Percentiles rank a stretch among this genome's conserved stretches.
These are phyloP conservation scores for Colletotrichum euphorbiae DNA, from an alignment of 2,329 filamentous ascomycete genomes.

Conservation along the genomic window DNA sequence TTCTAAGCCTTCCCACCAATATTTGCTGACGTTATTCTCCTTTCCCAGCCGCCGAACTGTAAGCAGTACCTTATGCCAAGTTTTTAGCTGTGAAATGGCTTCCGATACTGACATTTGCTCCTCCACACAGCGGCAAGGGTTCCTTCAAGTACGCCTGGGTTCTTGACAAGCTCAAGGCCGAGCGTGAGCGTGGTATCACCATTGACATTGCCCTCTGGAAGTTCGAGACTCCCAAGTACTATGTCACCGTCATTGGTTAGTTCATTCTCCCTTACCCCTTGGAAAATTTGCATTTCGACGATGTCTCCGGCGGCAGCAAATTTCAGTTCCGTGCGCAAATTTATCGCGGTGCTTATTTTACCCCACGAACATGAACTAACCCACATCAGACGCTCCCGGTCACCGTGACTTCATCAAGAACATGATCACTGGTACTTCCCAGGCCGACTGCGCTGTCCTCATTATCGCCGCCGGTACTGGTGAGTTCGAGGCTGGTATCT, in stretches of 20 bases:
- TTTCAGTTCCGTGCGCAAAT: background rate
- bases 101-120: too few species aligned
- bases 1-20: background rate
- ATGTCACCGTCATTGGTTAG: slow-evolving; percentile 96
- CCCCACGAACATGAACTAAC: slow-evolving; percentile 3
- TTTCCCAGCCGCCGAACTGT: too few species aligned
- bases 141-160: slow-evolving; percentile 99
- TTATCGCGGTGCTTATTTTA: too few species aligned
- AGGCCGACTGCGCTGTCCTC: slow-evolving; percentile 99
- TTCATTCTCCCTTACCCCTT: slow-evolving; percentile 39
- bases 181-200: slow-evolving; percentile 99
- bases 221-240: slow-evolving; percentile 99
- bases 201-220: slow-evolving; percentile 99
- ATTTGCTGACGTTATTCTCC: background rate
- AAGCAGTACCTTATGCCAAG: too few species aligned
- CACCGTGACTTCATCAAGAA: slow-evolving; percentile 99
- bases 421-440: slow-evolving; percentile 99
- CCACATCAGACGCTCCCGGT: slow-evolving; percentile 84
- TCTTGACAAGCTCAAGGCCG: slow-evolving; percentile 99
- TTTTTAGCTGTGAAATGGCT: too few species aligned
- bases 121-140: slow-evolving; percentile 85
- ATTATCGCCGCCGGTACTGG: slow-evolving; percentile 99
- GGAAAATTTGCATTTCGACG: background rate
- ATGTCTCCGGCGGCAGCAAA: background rate
- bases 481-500: slow-evolving; percentile 99